phyloP scores from a whole-genome alignment of 2,329 filamentous ascomycete genomes.

The Ophiostoma perfectum region DNA sequence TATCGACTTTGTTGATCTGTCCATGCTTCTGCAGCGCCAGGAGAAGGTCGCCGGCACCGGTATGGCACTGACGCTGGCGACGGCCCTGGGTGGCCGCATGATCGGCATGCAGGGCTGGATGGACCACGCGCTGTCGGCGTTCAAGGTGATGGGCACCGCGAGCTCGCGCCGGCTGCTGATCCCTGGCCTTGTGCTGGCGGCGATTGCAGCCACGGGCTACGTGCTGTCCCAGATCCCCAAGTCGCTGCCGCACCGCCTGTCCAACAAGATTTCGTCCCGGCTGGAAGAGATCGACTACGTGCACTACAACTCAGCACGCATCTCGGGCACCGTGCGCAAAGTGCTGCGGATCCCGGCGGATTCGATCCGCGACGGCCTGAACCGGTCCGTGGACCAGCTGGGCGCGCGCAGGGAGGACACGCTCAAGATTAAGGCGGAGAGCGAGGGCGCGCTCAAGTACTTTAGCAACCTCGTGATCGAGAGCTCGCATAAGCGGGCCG shows the following conservation, averaged over 20 bases:
- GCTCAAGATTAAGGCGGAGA: slow-evolving; percentile 72
- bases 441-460: slow-evolving; percentile 81
- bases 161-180: slow-evolving; percentile 76
- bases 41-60: slow-evolving; percentile 93
- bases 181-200: slow-evolving; percentile 71
- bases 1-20: slow-evolving; percentile 88
- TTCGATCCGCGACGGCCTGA: slow-evolving; percentile 75
- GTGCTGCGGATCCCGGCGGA: slow-evolving; percentile 84
- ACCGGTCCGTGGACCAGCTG: slow-evolving; percentile 80
- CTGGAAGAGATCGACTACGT: slow-evolving; percentile 84
- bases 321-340: slow-evolving; percentile 78
- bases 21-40: slow-evolving; percentile 76
- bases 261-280: slow-evolving; percentile 75
- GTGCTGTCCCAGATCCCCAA: slow-evolving; percentile 80
- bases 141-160: slow-evolving; percentile 72
- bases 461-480: slow-evolving; percentile 77
- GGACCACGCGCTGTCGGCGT: slow-evolving; percentile 76
- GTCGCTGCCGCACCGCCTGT: slow-evolving; percentile 79
- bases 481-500: slow-evolving; percentile 47
- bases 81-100: slow-evolving; percentile 74
- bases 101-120: slow-evolving; percentile 84
- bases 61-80: slow-evolving; percentile 87
- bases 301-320: slow-evolving; percentile 78
- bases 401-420: slow-evolving; percentile 74
- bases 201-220: slow-evolving; percentile 69